Evolutionary conservation across 768 basidiomycete species (phyloP).

Genomic region (Leccinum obscurum): DNA sequence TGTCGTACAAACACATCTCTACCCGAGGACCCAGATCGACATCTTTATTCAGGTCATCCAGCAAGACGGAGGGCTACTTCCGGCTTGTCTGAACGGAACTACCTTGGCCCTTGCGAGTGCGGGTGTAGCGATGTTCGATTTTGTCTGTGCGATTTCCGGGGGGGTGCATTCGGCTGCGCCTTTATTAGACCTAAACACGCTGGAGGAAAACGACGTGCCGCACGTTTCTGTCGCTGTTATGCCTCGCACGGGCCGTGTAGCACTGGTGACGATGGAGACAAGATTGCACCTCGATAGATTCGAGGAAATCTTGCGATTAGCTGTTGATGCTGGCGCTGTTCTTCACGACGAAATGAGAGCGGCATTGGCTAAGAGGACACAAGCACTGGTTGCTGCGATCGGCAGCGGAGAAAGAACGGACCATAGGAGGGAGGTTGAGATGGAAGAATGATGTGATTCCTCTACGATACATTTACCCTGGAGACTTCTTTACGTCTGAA

Average conservation of each 20-base stretch:
- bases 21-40: slow-evolving; percentile 94
- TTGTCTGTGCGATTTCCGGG: slow-evolving; percentile 32
- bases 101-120: slow-evolving; percentile 89
- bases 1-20: slow-evolving; percentile 85
- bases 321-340: slow-evolving; percentile 72
- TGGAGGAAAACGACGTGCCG: slow-evolving; percentile 93
- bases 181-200: slow-evolving; percentile 81
- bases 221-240: slow-evolving; percentile 86
- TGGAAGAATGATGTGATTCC: slow-evolving; percentile 32
- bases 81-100: slow-evolving; percentile 92
- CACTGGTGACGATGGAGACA: slow-evolving; percentile 91
- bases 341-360: slow-evolving; percentile 83
- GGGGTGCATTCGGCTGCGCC: slow-evolving; percentile 82
- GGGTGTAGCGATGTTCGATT: slow-evolving; percentile 78
- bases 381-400: slow-evolving; percentile 61
- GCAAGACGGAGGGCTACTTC: slow-evolving; percentile 90
- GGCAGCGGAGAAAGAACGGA: slow-evolving; percentile 42
- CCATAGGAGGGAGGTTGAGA: slow-evolving; percentile 35
- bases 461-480: slow-evolving; percentile 14
- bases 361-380: slow-evolving; percentile 65
- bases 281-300: slow-evolving; percentile 91
- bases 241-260: slow-evolving; percentile 81
- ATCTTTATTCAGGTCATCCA: slow-evolving; percentile 91
- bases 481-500: slow-evolving; percentile 60
- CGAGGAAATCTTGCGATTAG: slow-evolving; percentile 82